Conservation (phyloP, 202 grass and related monocot genomes). For the Zoysia matrella region DNA sequence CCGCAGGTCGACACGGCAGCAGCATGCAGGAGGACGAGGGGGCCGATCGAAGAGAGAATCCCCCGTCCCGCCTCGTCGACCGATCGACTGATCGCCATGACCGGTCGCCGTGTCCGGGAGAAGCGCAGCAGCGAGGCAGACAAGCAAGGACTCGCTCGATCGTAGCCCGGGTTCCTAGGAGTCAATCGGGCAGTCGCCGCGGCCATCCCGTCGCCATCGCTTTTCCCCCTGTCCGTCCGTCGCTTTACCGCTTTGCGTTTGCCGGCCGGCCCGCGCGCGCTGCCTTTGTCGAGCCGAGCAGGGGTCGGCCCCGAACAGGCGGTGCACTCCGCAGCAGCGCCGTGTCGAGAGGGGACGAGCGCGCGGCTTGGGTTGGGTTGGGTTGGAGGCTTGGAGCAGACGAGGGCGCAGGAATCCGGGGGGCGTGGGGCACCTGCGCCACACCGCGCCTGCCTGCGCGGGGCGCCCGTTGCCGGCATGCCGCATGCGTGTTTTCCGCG, state of each 20-base stretch:
- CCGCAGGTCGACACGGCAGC: not conserved
- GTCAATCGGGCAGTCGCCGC: conserved; percentile 35
- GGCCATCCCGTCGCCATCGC: not conserved
- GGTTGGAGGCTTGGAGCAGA: not conserved
- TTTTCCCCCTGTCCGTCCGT: not conserved
- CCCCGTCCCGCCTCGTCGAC: not conserved
- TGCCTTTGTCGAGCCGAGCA: conserved; percentile 9
- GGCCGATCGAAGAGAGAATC: conserved; percentile 36
- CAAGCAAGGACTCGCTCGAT: conserved; percentile 17
- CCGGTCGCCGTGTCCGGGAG: conserved; percentile 46
- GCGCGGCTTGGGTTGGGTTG: not conserved
- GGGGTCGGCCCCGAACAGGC: conserved; percentile 48
- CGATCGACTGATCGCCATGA: not conserved
- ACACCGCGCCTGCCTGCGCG: too few relatives aligned
- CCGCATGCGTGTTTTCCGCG: not conserved
- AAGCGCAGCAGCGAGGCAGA: conserved; percentile 18
- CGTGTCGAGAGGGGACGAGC: not conserved
- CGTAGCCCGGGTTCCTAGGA: conserved; percentile 66
- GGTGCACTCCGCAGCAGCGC: not conserved
- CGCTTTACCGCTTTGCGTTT: conserved; percentile 56
- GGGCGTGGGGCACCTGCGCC: not conserved
- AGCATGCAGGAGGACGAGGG: too few relatives aligned
- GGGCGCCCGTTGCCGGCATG: not conserved
- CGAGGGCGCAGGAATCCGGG: conserved; percentile 32
- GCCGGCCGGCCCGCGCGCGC: not conserved